phyloP scores from a whole-genome alignment of 768 basidiomycete genomes.

The Leccinum variicolor region DNA sequence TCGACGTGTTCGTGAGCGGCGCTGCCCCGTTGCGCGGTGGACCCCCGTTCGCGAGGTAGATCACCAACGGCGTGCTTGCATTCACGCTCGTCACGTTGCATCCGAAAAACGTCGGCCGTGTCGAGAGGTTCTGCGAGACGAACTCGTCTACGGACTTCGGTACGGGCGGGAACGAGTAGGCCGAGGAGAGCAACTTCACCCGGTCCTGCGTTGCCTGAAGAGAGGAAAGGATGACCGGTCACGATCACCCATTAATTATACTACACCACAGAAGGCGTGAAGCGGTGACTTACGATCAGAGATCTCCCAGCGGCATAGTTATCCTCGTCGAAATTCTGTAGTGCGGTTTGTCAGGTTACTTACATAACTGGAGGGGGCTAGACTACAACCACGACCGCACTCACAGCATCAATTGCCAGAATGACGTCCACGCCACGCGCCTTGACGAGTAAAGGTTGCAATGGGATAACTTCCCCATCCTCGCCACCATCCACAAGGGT shows the following conservation, averaged over 20 bases:
- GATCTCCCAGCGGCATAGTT: slow-evolving; percentile 24
- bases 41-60: slow-evolving; percentile 60
- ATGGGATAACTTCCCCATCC: slow-evolving; percentile 42
- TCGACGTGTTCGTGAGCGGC: slow-evolving; percentile 43
- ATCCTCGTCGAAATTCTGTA: neutral
- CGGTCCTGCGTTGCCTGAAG: slow-evolving; percentile 37
- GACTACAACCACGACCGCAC: neutral
- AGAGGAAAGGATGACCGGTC: neutral
- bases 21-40: slow-evolving; percentile 36
- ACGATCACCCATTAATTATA: neutral
- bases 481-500: slow-evolving; percentile 40
- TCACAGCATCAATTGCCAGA: slow-evolving; percentile 45
- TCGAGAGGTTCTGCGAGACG: slow-evolving; percentile 34
- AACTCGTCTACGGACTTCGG: slow-evolving; percentile 29
- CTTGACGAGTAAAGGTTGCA: slow-evolving; percentile 48
- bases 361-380: no score
- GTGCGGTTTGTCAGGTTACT: neutral
- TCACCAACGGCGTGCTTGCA: slow-evolving; percentile 42
- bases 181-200: slow-evolving; percentile 30
- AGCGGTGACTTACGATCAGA: slow-evolving; percentile 21
- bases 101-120: slow-evolving; percentile 46
- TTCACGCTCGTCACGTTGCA: slow-evolving; percentile 30
- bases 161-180: slow-evolving; percentile 33
- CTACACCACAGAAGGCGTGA: neutral
- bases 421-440: slow-evolving; percentile 47